Evolutionary conservation across 2,329 filamentous ascomycete species (phyloP).

Genomic region (Pyrenochaeta sp.): DNA sequence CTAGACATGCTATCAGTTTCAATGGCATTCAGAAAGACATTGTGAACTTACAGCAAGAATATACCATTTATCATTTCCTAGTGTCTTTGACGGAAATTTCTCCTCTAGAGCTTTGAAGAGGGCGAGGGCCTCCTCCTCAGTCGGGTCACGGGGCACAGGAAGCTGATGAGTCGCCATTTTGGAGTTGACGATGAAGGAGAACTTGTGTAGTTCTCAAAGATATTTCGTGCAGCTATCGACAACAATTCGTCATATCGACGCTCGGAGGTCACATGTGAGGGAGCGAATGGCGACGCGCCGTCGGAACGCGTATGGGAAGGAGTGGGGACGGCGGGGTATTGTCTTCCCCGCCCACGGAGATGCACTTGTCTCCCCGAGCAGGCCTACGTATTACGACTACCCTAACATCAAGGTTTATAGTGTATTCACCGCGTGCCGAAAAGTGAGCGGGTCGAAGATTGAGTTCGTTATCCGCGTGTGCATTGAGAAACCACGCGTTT

Average conservation of each 20-base stretch:
- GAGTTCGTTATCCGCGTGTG: too few species aligned
- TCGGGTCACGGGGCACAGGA: slow-evolving; percentile 38
- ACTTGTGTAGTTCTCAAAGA: background rate
- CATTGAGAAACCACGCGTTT: too few species aligned
- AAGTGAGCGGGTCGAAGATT: too few species aligned
- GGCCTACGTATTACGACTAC: background rate
- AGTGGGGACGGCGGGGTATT: slow-evolving; percentile 22
- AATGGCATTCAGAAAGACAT: too few species aligned
- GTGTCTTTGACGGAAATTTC: slow-evolving; percentile 51
- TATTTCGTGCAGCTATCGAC: background rate
- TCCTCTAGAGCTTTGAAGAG: slow-evolving; percentile 54
- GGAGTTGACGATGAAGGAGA: background rate
- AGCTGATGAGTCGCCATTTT: slow-evolving; percentile 21
- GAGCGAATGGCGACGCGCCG: slow-evolving; percentile 4
- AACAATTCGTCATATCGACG: background rate
- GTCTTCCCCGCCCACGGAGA: slow-evolving; percentile 9
- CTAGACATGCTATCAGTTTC: slow-evolving; percentile 19
- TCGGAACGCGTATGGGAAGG: background rate
- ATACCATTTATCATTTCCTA: slow-evolving; percentile 58
- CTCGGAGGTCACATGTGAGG: background rate
- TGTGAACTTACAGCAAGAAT: slow-evolving; percentile 46
- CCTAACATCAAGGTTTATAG: too few species aligned
- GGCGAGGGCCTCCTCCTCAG: slow-evolving; percentile 47
- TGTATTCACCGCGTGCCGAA: too few species aligned
- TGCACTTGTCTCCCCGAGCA: slow-evolving; percentile 12